Conservation (phyloP, 176 grass and related monocot species). For the Cenchrus fungigraminus region DNA sequence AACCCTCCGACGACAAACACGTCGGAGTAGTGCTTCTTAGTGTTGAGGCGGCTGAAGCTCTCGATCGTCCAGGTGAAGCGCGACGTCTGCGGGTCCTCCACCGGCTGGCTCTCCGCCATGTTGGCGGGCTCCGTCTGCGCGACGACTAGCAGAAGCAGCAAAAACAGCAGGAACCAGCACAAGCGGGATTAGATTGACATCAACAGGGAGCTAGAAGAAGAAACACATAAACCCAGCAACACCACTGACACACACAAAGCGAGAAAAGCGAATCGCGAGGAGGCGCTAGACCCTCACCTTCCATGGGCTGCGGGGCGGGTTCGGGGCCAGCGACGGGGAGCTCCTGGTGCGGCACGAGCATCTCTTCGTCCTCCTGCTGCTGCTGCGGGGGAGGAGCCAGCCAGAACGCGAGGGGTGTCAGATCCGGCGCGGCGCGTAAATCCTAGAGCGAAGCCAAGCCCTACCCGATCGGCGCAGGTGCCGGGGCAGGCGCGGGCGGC, state of each 20-base stretch:
- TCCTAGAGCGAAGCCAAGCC: background rate
- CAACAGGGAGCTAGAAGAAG: background rate
- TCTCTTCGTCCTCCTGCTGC: constrained; percentile 91
- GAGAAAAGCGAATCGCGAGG: constrained; percentile 17
- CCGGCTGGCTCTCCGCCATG: constrained; percentile 73
- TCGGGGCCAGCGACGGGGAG: constrained; percentile 52
- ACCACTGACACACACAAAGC: background rate
- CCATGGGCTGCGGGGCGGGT: constrained; percentile 79
- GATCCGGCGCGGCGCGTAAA: constrained; percentile 46
- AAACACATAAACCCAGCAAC: constrained; percentile 19
- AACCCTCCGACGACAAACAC: constrained; percentile 76
- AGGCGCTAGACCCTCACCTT: constrained; percentile 59
- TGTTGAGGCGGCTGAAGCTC: constrained; percentile 81
- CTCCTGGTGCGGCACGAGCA: constrained; percentile 87
- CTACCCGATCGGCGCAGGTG: constrained; percentile 15
- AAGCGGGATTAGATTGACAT: constrained; percentile 21
- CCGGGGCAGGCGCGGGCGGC: background rate
- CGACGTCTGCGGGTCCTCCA: constrained; percentile 79
- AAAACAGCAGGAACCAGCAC: background rate
- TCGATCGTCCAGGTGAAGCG: constrained; percentile 95
- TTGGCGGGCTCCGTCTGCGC: constrained; percentile 70
- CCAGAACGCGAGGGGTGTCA: constrained; percentile 28
- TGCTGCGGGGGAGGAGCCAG: constrained; percentile 22
- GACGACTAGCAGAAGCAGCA: constrained; percentile 38
- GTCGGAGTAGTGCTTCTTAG: constrained; percentile 94